phyloP scores from a whole-genome alignment of 495 filamentous ascomycete species.

The Penicillium cosmopolitanum region DNA sequence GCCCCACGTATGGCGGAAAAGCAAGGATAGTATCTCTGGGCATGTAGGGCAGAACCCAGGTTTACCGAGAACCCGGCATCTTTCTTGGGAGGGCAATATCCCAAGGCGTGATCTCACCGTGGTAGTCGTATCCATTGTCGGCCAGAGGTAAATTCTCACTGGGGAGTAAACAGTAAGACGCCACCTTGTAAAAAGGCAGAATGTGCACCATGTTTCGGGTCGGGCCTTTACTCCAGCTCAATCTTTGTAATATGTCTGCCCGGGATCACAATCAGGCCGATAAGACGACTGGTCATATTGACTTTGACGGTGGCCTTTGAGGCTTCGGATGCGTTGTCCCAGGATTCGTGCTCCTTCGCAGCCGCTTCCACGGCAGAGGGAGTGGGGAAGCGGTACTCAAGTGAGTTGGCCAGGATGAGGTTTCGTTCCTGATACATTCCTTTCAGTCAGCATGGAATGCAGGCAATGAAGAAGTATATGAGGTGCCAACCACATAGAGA shows the following conservation, averaged over 20 bases:
- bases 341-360: conserved; percentile 32
- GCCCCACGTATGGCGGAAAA: conserved; percentile 14
- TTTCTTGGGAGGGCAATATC: neutral
- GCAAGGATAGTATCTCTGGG: conserved; percentile 7
- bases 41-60: conserved; percentile 13
- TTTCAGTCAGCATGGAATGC: conserved; percentile 11
- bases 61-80: neutral
- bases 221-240: conserved; percentile 72
- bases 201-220: conserved; percentile 9
- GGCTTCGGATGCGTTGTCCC: conserved; percentile 30
- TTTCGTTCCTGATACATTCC: conserved; percentile 66
- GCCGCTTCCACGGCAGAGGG: conserved; percentile 51
- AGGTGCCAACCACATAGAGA: neutral
- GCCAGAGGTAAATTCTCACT: conserved; percentile 14
- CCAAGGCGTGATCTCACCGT: neutral
- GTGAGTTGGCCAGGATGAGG: conserved; percentile 79
- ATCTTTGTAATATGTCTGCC: conserved; percentile 85
- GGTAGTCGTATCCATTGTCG: conserved; percentile 5
- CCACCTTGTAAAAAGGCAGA: conserved; percentile 30
- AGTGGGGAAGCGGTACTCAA: conserved; percentile 82
- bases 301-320: conserved; percentile 50
- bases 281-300: conserved; percentile 79
- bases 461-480: neutral
- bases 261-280: conserved; percentile 90
- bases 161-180: conserved; percentile 19